These are phyloP conservation scores for Didymella segeticola DNA, from an alignment of 2,329 filamentous ascomycete genomes.

Conservation along the genomic window DNA sequence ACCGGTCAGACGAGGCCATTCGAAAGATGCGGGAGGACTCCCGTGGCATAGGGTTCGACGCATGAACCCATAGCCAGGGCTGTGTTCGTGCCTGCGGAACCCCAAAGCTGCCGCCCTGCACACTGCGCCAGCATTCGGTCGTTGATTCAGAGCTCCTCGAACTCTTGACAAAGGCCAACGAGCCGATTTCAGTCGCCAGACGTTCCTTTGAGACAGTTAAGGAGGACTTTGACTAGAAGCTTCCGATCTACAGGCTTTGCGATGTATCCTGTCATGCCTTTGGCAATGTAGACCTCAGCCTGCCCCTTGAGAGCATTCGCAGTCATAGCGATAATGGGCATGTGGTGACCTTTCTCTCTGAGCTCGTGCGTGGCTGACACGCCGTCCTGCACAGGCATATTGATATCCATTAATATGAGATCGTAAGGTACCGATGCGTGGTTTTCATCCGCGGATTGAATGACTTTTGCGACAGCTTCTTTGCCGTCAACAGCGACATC, in stretches of 20 bases:
- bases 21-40: too few relatives aligned
- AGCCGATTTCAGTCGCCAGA: not conserved
- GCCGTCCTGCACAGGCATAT: slow-evolving; percentile 45
- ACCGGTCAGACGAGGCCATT: not conserved
- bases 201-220: slow-evolving; percentile 30
- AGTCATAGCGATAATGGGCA: slow-evolving; percentile 63
- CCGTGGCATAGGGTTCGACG: too few relatives aligned
- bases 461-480: slow-evolving; percentile 49
- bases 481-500: slow-evolving; percentile 51
- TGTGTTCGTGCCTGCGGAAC: not conserved
- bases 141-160: not conserved
- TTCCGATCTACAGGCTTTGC: slow-evolving; percentile 62
- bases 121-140: not conserved
- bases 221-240: slow-evolving; percentile 53
- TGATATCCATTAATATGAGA: slow-evolving; percentile 46
- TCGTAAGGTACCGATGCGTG: slow-evolving; percentile 29
- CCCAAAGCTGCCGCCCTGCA: not conserved
- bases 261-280: slow-evolving; percentile 64
- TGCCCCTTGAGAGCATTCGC: slow-evolving; percentile 64
- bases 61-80: not conserved
- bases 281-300: slow-evolving; percentile 59
- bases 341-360: slow-evolving; percentile 23
- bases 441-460: slow-evolving; percentile 1
- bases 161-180: too few relatives aligned
- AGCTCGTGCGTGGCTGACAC: slow-evolving; percentile 37